Evolutionary conservation across 2,329 filamentous ascomycete genomes (phyloP).

Genomic region (Colletotrichum eleusines): DNA sequence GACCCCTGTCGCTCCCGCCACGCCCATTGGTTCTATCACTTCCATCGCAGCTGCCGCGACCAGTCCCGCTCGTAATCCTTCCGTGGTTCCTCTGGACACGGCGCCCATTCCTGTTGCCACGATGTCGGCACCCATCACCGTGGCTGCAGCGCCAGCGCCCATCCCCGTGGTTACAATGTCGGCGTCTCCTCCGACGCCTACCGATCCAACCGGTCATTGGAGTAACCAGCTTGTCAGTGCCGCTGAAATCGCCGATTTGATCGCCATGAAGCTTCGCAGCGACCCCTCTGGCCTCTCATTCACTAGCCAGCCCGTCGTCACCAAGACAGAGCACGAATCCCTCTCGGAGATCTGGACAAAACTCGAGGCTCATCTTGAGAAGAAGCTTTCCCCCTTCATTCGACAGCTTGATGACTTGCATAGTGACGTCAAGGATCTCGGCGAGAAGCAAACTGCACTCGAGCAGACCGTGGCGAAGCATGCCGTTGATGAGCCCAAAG

Average conservation of each 20-base stretch:
- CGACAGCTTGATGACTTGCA: not conserved
- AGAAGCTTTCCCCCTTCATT: not conserved
- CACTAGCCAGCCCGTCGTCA: not conserved
- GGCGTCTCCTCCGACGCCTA: not conserved
- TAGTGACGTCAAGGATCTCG: not conserved
- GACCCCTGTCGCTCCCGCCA: not conserved
- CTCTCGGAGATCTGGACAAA: not conserved
- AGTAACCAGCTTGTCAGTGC: not conserved
- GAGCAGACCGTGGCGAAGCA: conserved; percentile 1
- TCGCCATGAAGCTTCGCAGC: not conserved
- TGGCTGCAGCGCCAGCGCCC: not conserved
- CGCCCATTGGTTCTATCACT: not conserved
- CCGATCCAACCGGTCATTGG: not conserved
- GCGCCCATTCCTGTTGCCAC: not conserved
- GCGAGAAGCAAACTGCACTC: not conserved
- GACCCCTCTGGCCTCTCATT: not conserved
- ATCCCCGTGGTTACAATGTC: not conserved
- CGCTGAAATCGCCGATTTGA: not conserved
- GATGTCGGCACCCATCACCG: not conserved
- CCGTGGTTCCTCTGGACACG: not conserved
- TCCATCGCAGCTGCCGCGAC: no score
- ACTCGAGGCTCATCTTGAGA: not conserved
- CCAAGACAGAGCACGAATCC: not conserved
- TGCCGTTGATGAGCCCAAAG: not conserved
- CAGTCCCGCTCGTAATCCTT: not conserved